These are phyloP conservation scores for Piper betle DNA, from an alignment of 164 flowering plant genomes.

Conservation along the genomic window DNA sequence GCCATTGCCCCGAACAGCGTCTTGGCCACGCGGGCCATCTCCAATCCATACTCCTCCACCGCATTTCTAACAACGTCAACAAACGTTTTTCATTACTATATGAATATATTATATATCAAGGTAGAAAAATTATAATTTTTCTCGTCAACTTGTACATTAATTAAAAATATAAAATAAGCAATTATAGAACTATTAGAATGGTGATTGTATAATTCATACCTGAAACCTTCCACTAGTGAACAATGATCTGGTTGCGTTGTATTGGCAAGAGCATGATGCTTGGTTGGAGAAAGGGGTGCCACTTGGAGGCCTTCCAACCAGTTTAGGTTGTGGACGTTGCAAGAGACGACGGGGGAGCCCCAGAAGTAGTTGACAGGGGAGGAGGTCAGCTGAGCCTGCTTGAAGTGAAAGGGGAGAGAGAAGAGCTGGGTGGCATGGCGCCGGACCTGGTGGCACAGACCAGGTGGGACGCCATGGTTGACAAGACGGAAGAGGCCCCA, in stretches of 20 bases:
- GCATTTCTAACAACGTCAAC: constrained; percentile 13
- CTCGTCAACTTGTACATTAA: not conserved
- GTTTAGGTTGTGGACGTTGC: constrained; percentile 15
- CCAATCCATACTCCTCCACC: constrained; percentile 41
- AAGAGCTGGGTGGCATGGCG: constrained; percentile 26
- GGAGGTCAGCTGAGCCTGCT: constrained; percentile 15
- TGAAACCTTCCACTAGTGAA: constrained; percentile 29
- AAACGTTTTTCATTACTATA: too few relatives aligned
- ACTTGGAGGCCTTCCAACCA: constrained; percentile 46
- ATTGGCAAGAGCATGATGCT: not conserved
- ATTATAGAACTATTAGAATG: not conserved
- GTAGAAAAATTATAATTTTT: not conserved
- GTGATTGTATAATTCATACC: constrained; percentile 17
- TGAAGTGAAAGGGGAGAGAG: constrained; percentile 37
- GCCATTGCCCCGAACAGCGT: constrained; percentile 28
- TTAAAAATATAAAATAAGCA: not conserved
- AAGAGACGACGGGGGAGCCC: constrained; percentile 42
- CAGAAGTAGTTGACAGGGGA: constrained; percentile 39
- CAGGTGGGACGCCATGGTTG: constrained; percentile 54
- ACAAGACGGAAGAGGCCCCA: constrained; percentile 63
- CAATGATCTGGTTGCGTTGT: constrained; percentile 3
- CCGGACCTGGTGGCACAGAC: constrained; percentile 22
- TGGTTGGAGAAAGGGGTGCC: constrained; percentile 18
- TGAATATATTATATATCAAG: not conserved
- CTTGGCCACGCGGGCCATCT: constrained; percentile 30